These are phyloP conservation scores for Collybia sp. DNA, from an alignment of 768 basidiomycete species.

Conservation along the genomic window DNA sequence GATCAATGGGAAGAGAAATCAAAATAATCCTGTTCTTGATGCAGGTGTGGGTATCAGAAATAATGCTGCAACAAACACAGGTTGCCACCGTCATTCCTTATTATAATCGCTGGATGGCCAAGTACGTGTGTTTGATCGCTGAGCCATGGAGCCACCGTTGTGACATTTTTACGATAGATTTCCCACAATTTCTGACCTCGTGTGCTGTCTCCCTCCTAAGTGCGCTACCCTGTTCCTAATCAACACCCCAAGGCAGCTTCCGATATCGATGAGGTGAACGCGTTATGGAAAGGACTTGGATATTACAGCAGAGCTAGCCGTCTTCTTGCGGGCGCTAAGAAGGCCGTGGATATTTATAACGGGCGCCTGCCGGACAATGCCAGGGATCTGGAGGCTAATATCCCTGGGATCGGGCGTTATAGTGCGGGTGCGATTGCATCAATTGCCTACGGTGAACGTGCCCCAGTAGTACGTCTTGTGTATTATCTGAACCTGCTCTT, in stretches of 20 bases:
- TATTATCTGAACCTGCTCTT: constrained; percentile 2
- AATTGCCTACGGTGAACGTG: constrained; percentile 82
- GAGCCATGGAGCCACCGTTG: not conserved
- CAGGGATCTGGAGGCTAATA: constrained; percentile 72
- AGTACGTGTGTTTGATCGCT: constrained; percentile 34
- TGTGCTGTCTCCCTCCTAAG: constrained; percentile 27
- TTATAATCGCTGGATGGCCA: constrained; percentile 84
- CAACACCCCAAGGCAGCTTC: constrained; percentile 47
- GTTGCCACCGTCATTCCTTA: constrained; percentile 93
- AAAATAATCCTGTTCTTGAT: not conserved
- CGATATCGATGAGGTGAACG: constrained; percentile 80
- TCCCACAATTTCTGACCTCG: constrained; percentile 75
- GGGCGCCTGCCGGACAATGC: constrained; percentile 80
- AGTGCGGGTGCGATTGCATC: constrained; percentile 83
- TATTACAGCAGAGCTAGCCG: constrained; percentile 87
- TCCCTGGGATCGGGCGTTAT: constrained; percentile 87
- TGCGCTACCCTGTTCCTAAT: constrained; percentile 5
- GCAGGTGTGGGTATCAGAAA: constrained; percentile 87
- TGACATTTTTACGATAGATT: constrained; percentile 43
- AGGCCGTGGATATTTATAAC: constrained; percentile 56
- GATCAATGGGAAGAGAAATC: not conserved
- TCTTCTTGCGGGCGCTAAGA: constrained; percentile 79
- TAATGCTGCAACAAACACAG: constrained; percentile 97
- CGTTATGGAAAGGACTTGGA: constrained; percentile 88
- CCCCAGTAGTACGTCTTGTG: constrained; percentile 67